Evolutionary conservation across 2,329 filamentous ascomycete genomes (phyloP).

Genomic region (Aspergillus jensenii): DNA sequence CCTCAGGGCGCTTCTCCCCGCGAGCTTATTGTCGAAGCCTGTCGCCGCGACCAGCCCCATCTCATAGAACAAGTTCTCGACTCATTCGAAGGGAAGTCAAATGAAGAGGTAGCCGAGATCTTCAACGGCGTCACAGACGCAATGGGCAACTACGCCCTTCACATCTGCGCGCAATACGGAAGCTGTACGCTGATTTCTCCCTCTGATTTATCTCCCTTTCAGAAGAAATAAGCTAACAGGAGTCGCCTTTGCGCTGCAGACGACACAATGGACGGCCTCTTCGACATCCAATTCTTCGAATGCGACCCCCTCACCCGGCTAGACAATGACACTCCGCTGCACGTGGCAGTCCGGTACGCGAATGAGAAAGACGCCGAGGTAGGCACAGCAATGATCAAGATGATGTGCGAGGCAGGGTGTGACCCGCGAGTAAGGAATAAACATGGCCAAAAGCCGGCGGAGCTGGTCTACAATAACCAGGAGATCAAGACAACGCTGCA

Average conservation of each 20-base stretch:
- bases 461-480: constrained; percentile 45
- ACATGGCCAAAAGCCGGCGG: constrained; percentile 46
- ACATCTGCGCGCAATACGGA: constrained; percentile 81
- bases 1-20: constrained; percentile 75
- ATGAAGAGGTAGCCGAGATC: constrained; percentile 67
- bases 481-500: constrained; percentile 43
- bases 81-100: constrained; percentile 56
- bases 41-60: constrained; percentile 86
- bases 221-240: neutral
- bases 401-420: constrained; percentile 51
- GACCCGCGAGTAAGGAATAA: constrained; percentile 50
- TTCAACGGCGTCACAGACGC: constrained; percentile 85
- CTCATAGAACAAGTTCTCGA: constrained; percentile 75
- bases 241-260: constrained; percentile 27
- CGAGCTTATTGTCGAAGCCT: constrained; percentile 89
- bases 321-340: constrained; percentile 48
- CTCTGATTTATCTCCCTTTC: neutral
- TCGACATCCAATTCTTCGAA: constrained; percentile 50
- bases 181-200: constrained; percentile 64
- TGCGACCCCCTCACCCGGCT: constrained; percentile 48
- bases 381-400: constrained; percentile 47
- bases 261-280: constrained; percentile 48
- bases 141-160: constrained; percentile 84
- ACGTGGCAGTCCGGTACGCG: constrained; percentile 46
- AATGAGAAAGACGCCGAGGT: constrained; percentile 47